Evolutionary conservation across 176 grass and related monocot genomes (phyloP), one percentile per base, ranked within the genome.

Genomic region (Hsuehochloa calcarea): DNA sequence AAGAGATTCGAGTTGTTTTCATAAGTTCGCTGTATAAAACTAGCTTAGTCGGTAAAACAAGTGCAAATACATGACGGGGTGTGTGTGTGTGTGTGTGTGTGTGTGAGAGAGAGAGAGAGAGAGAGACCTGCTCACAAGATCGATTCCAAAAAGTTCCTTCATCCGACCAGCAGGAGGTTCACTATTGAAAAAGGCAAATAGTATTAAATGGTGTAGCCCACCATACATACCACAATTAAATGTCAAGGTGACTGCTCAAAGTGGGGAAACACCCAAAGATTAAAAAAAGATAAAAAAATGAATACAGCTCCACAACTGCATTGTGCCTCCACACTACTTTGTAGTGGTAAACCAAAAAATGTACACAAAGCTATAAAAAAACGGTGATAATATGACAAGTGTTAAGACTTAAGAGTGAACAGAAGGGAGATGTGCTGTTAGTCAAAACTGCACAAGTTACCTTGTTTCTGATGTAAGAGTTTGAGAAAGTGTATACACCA

Each of bases 401-500:
- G 11, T 64, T 35, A 52, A 46, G 66, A 19, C 6, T 26, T 1
- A 81, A 68, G 69, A 44, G 59, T 55, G 49, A 43, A 74, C 29
- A 50, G 69, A 67, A 52, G 41, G 22, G 25, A 71, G 29, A 58
- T 56, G 27, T 5, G 22, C 39, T 26, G 40, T 78, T 51, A 77
- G 54, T 80, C 47, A 23, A 87, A 82, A 92, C 31, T 58, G 4
- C 50, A 70, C 20, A 82, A 73, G 35, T 80, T 83, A 99, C 97
- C 97, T 99, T 81, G 86, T 72, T 68, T 92, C 91, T 89, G 93
- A 87, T 67, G 92, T 87, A 82, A 99, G 91, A 88, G 97, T 92
- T 82, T 99, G 93, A 92, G 97, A 96, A 83, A 99, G 92, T 40
- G 97, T 94, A 83, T 96, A 99, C 79, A 96, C 86, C 51, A 99